These are phyloP conservation scores for Nitzschia inconspicua DNA, from an alignment of 108 stramenopile species.

Conservation along the genomic window DNA sequence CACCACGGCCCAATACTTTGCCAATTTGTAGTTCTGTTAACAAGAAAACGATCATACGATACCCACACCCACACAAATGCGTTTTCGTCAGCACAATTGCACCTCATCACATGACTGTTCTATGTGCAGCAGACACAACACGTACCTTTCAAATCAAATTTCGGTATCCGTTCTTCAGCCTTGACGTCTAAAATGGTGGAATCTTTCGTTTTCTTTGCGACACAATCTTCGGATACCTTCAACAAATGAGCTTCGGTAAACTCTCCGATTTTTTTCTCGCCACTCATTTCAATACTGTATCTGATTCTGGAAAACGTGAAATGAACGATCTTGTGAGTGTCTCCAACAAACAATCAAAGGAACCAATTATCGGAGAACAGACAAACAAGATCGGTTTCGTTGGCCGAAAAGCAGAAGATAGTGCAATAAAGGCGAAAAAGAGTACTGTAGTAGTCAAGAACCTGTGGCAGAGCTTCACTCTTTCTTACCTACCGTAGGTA, in stretches of 20 bases:
- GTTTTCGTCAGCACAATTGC: neutral
- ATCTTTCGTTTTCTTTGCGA: constrained; percentile 52
- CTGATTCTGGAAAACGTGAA: neutral
- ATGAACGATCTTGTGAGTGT: neutral
- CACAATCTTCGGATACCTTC: constrained; percentile 49
- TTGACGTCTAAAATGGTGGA: constrained; percentile 52
- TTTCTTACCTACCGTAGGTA: too few species aligned
- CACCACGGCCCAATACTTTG: constrained; percentile 74
- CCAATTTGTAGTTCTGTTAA: constrained; percentile 63
- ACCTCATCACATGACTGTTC: neutral
- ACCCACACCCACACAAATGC: neutral
- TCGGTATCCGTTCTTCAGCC: constrained; percentile 61
- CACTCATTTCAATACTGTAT: neutral
- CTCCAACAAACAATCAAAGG: neutral
- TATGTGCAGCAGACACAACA: neutral
- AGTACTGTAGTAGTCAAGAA: too few species aligned
- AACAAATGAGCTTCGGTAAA: constrained; percentile 57
- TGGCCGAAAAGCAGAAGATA: neutral
- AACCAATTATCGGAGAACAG: neutral
- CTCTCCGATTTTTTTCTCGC: constrained; percentile 35
- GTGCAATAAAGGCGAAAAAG: too few species aligned
- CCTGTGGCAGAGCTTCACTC: too few species aligned
- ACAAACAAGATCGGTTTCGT: neutral
- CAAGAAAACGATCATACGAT: neutral
- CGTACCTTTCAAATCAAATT: constrained; percentile 53